A percentile compares a stretch with the other conserved stretches of the same genome.
Conservation (phyloP, 192 early-diverging fungal species). For the Globomyces pollinis-pini region DNA sequence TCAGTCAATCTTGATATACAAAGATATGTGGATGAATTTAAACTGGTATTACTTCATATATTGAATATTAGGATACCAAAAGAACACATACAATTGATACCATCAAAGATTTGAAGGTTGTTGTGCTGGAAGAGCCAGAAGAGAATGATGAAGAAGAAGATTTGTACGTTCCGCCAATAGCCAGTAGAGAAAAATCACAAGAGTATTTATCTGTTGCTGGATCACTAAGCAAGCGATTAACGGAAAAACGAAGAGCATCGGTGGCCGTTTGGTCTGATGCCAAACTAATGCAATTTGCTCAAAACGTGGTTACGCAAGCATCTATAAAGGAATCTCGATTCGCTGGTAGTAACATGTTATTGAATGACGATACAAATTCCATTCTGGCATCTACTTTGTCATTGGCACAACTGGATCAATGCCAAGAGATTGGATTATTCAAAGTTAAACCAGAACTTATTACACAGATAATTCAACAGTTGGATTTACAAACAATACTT, state of each 20-base stretch:
- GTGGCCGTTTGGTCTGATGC: slow-evolving; percentile 78
- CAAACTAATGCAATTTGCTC: slow-evolving; percentile 55
- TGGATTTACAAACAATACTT: slow-evolving; percentile 39
- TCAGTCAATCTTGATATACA: slow-evolving; percentile 11
- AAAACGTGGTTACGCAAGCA: slow-evolving; percentile 25
- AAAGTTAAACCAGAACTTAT: slow-evolving; percentile 20
- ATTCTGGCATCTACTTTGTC: not conserved
- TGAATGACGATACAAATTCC: not conserved
- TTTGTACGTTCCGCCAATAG: slow-evolving; percentile 6
- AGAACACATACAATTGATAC: slow-evolving; percentile 4
- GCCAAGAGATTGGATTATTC: slow-evolving; percentile 3
- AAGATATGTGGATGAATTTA: slow-evolving; percentile 12
- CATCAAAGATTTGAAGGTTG: not conserved
- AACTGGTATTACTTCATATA: not conserved
- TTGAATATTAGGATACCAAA: slow-evolving; percentile 8
- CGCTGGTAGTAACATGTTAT: not conserved
- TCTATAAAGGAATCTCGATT: slow-evolving; percentile 8
- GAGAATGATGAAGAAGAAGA: slow-evolving; percentile 13
- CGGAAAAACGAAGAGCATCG: slow-evolving; percentile 47
- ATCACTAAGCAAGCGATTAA: slow-evolving; percentile 12
- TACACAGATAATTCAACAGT: slow-evolving; percentile 28
- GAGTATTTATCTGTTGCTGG: not conserved
- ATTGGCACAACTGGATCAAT: not conserved
- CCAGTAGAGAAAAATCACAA: not conserved
- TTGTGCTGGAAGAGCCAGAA: not conserved